Evolutionary conservation across 768 basidiomycete species (phyloP).

Genomic region (Candolleomyces aberdarensis): DNA sequence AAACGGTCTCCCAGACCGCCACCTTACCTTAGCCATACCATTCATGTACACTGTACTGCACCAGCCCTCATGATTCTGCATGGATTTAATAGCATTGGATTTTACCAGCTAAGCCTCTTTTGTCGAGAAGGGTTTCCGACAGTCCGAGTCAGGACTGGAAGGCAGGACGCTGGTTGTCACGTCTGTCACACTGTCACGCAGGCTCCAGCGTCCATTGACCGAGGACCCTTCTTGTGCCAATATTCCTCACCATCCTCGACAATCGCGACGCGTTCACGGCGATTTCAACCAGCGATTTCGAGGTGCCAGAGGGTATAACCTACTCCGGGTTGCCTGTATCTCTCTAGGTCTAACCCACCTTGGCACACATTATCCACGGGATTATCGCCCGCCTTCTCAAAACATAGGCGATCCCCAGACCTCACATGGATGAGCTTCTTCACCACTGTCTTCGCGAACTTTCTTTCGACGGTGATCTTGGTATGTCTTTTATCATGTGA

Average conservation of each 20-base stretch:
- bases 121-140: no score
- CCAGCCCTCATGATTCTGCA: neutral
- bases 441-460: constrained; percentile 83
- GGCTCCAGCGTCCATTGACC: neutral
- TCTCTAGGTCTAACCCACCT: no score
- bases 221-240: neutral
- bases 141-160: no score
- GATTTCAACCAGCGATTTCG: no score
- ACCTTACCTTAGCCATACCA: neutral
- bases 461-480: constrained; percentile 87
- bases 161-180: no score
- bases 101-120: neutral
- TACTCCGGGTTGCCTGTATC: no score
- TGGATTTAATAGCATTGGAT: constrained; percentile 1
- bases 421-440: constrained; percentile 77
- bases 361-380: no score
- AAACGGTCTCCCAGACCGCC: neutral
- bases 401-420: neutral
- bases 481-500: constrained; percentile 51
- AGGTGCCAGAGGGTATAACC: no score
- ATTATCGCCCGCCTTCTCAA: neutral
- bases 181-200: neutral
- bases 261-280: neutral
- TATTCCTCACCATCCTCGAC: neutral
- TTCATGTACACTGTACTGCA: constrained; percentile 2